Percentiles rank a stretch among this genome's conserved stretches.
phyloP scores from a whole-genome alignment of 352 stramenopile species.

The Phytophthora melonis region DNA sequence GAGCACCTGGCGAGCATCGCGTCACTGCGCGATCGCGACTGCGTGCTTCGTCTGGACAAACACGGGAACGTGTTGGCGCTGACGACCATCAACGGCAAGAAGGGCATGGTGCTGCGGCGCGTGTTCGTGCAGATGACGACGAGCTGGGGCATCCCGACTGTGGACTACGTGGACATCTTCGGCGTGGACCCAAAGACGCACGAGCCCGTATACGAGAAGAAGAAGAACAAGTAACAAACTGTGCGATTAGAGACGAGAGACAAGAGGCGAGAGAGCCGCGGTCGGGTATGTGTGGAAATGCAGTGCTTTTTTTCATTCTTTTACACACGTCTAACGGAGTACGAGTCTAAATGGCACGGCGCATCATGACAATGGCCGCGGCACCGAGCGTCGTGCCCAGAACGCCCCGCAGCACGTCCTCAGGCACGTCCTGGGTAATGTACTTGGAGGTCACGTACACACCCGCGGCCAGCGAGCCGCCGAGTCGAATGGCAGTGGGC shows the following conservation, averaged over 20 bases:
- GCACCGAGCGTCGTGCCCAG: slow-evolving; percentile 74
- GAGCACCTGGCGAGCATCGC: slow-evolving; percentile 61
- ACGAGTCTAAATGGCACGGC: slow-evolving; percentile 63
- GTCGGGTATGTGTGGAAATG: slow-evolving; percentile 34
- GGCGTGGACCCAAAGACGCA: slow-evolving; percentile 70
- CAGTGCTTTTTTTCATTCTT: slow-evolving; percentile 28
- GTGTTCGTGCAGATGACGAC: slow-evolving; percentile 89
- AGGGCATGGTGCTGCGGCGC: slow-evolving; percentile 71
- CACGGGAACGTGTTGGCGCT: slow-evolving; percentile 66
- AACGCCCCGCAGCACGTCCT: slow-evolving; percentile 79
- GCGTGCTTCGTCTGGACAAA: slow-evolving; percentile 62
- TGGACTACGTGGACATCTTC: slow-evolving; percentile 88
- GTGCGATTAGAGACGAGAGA: slow-evolving; percentile 5
- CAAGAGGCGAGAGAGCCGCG: slow-evolving; percentile 29
- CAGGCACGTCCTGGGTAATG: slow-evolving; percentile 78
- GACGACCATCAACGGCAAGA: slow-evolving; percentile 76
- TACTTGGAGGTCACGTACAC: slow-evolving; percentile 89
- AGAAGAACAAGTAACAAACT: slow-evolving; percentile 70
- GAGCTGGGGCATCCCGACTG: slow-evolving; percentile 82
- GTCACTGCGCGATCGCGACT: slow-evolving; percentile 80
- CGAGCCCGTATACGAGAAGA: slow-evolving; percentile 85
- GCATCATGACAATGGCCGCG: slow-evolving; percentile 85
- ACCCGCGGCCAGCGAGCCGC: slow-evolving; percentile 63
- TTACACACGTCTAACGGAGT: slow-evolving; percentile 11
- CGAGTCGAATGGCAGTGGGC: slow-evolving; percentile 72